Evolutionary conservation across 345 rosid species (phyloP).

Genomic region (Tarenaya hassleriana): DNA sequence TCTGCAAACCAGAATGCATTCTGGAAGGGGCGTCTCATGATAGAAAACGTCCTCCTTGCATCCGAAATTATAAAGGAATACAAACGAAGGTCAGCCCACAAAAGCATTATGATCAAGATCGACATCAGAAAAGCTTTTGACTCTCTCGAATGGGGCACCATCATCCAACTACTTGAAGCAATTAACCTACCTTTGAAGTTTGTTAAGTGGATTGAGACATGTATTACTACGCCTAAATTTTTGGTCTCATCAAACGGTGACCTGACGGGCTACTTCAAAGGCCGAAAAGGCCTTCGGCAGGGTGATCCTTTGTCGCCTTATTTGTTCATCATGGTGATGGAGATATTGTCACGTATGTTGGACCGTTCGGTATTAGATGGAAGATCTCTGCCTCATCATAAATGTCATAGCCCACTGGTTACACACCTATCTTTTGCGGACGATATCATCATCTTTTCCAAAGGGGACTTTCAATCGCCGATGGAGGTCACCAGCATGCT

Average conservation of each 20-base stretch:
- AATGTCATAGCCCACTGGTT: rapidly evolving
- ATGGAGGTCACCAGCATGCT: background rate
- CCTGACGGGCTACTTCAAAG: background rate
- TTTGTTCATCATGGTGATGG: background rate
- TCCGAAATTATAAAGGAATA: background rate
- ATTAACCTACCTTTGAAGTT: rapidly evolving
- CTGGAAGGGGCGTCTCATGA: rapidly evolving
- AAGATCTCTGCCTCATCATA: no score
- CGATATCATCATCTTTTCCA: background rate
- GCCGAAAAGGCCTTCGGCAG: background rate
- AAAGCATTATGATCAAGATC: background rate
- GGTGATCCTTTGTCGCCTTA: background rate
- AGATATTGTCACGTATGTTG: background rate
- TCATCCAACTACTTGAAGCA: rapidly evolving
- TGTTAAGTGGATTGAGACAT: background rate
- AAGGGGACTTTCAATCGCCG: background rate
- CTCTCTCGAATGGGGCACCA: background rate
- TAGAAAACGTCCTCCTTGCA: background rate
- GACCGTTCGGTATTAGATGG: background rate
- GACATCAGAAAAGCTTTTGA: background rate
- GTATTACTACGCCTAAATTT: background rate
- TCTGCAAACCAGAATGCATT: background rate
- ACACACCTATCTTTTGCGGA: background rate
- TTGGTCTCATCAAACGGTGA: background rate
- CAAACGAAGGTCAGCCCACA: background rate